Evolutionary conservation across 2,329 filamentous ascomycete genomes (phyloP).

Genomic region (Ophiocordyceps camponoti-floridani): DNA sequence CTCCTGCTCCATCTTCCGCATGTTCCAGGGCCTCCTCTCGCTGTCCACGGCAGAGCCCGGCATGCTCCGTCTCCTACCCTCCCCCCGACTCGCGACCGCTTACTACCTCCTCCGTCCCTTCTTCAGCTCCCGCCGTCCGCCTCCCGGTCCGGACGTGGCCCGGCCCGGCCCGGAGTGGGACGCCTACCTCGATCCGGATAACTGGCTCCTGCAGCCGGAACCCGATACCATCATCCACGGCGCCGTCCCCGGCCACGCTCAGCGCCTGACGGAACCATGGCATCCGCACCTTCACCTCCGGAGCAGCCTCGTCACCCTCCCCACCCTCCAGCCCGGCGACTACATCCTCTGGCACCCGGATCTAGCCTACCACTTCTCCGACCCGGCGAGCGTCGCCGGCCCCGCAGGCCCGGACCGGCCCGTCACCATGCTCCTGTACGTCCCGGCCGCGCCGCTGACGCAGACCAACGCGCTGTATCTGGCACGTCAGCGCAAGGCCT

Average conservation of each 20-base stretch:
- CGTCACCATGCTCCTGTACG: conserved; percentile 34
- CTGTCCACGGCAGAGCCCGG: conserved; percentile 39
- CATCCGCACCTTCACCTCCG: conserved; percentile 36
- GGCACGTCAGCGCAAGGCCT: conserved; percentile 37
- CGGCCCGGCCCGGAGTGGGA: conserved; percentile 26
- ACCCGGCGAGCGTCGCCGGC: conserved; percentile 3
- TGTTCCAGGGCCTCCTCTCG: conserved; percentile 39
- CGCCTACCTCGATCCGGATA: conserved; percentile 27
- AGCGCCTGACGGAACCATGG: conserved; percentile 38
- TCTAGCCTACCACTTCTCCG: conserved; percentile 35
- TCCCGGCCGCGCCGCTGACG: conserved; percentile 35
- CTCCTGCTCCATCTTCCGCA: conserved; percentile 38
- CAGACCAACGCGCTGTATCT: conserved; percentile 40
- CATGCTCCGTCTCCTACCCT: conserved; percentile 57
- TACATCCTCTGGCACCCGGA: conserved; percentile 43
- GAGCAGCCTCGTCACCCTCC: conserved; percentile 34
- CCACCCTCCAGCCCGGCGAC: conserved; percentile 34
- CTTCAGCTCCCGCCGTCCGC: conserved; percentile 23
- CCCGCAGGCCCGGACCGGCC: conserved; percentile 8
- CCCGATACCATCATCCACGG: conserved; percentile 39
- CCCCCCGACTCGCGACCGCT: conserved; percentile 55
- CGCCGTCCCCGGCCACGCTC: conserved; percentile 37
- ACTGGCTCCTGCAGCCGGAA: conserved; percentile 26
- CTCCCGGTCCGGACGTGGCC: conserved; percentile 17
- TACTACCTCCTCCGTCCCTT: conserved; percentile 53